Base-by-base conservation (phyloP, 768 basidiomycete species). In the Boletus subcaerulescens region DNA sequence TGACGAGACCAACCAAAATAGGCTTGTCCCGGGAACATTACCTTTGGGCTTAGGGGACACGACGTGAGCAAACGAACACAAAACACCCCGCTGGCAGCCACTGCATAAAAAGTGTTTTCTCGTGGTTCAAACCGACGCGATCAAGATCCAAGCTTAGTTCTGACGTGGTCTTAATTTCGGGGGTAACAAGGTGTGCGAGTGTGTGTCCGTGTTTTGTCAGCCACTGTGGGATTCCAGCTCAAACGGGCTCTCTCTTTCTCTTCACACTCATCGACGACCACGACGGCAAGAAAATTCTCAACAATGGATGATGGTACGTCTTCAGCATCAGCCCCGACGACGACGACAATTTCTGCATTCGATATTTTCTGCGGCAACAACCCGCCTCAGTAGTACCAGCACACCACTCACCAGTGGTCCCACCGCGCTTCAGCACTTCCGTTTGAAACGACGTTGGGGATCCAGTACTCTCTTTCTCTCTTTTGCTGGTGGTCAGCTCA, bases 281-380 rank as follows among this genome's bases (percentile, higher is more conserved):
- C 59, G 32, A 56, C 61, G 46, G 56, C 70, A 65, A 64, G 24
- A 71, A 67, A 56, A 52, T 50, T 62, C 46, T 61, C 76, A 76
- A 71, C 70, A 65, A 79, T 79, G 77, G 77, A 79, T 79, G 79
- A 88, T 84, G 86, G 86, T 88, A 88, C 86, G 86, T 88, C 76
- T 70, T 80, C 86, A 87, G 78, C 86, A 85, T 85, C 83, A 81
- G 76, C 84, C 75, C 77, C 85, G 77, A 74, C 84, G 73, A 76
- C 85, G 70, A 71, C 74, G 76, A 76, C 83, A 71, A 77, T 71
- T 73, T 74, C 74, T 76, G 63, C 72, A 66, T 71, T 74, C 73
- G 69, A 63, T 69, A 56, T 73, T 66, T 71, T 75, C 71, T 74
- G 73, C 66, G 71, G 69, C 71, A 61, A 68, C 63, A 57, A 49